Evolutionary conservation across 306 rosid species (phyloP), one percentile per base, ranked within the genome.

Genomic region (Mucuna pruriens): DNA sequence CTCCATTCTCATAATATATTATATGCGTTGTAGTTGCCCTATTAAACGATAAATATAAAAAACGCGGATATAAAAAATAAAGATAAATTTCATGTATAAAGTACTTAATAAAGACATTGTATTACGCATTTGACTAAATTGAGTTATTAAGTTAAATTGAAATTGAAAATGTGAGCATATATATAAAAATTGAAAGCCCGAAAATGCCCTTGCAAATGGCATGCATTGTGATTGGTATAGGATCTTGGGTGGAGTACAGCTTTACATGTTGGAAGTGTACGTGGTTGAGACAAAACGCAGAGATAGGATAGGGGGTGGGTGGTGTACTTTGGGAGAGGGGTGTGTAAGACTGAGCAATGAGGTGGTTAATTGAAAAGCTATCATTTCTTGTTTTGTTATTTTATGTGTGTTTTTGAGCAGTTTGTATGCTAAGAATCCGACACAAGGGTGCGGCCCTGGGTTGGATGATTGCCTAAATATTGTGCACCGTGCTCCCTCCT

Each of bases 391-490:
- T 40, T 80, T 86, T 87, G 85, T 73, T 73, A 62, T 64, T 76
- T 48, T 55, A 22, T 58, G 25, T 58, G 31, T 49, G 76, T 84
- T 80, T 62, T 55, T 74, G 25, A 77, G 19, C 44, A 71, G 49
- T 81, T 83, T 87, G 95, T 86, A 84, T 12, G 86, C 58, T 13
- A 26, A 67, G 89, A 69, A 78, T 54, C 92, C 95, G 95, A 92
- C 97, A 89, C 13, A 29, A 38, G 82, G 89, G 86, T 84, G 88
- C 77, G 87, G 88, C 63, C 82, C 58, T 76, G 86, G 82, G 81
- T 89, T 33, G 52, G 76, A 84, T 82, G 72, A 88, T 84, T 90
- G 90, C 82, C 89, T 88, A 51, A 84, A 26, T 23, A 51, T 82
- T 83, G 60, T 81, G 90, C 90, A 79, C 62, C 15, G 3, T 90